Conservation (phyloP, 78 protist genomes). For the Diacronema lutheri region DNA sequence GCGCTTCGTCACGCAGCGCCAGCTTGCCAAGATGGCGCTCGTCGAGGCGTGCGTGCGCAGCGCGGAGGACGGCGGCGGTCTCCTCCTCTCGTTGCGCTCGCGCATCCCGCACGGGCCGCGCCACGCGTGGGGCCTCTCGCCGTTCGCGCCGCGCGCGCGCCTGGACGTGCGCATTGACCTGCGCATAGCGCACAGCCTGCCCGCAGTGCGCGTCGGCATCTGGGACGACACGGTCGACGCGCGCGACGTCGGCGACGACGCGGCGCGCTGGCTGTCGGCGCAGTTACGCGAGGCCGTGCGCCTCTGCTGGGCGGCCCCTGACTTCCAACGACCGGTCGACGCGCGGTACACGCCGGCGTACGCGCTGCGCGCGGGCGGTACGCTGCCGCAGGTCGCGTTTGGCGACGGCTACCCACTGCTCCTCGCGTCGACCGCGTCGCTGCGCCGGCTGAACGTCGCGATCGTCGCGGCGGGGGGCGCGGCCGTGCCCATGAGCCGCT, state of each 20-base stretch:
- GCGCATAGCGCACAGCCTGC: neutral
- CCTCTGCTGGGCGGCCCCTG: neutral
- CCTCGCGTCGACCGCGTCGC: neutral
- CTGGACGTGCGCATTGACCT: neutral
- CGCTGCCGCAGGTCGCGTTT: neutral
- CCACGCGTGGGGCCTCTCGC: neutral
- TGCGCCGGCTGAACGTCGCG: neutral
- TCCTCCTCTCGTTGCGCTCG: too few relatives aligned
- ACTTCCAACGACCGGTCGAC: neutral
- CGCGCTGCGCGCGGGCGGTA: neutral
- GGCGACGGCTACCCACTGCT: conserved; percentile 15
- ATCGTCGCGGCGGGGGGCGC: neutral
- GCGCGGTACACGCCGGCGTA: neutral
- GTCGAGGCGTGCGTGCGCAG: neutral
- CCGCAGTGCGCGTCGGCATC: neutral
- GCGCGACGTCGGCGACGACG: neutral
- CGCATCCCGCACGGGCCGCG: too few relatives aligned
- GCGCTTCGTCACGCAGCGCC: neutral
- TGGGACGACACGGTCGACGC: neutral
- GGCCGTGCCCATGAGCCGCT: neutral
- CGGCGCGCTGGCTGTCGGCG: neutral
- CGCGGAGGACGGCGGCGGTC: neutral
- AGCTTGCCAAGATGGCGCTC: neutral
- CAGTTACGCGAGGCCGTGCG: neutral
- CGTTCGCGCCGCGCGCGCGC: neutral